Evolutionary conservation across 345 rosid species (phyloP), one percentile per base, ranked within the genome.

Genomic region (Physaria fendleri): DNA sequence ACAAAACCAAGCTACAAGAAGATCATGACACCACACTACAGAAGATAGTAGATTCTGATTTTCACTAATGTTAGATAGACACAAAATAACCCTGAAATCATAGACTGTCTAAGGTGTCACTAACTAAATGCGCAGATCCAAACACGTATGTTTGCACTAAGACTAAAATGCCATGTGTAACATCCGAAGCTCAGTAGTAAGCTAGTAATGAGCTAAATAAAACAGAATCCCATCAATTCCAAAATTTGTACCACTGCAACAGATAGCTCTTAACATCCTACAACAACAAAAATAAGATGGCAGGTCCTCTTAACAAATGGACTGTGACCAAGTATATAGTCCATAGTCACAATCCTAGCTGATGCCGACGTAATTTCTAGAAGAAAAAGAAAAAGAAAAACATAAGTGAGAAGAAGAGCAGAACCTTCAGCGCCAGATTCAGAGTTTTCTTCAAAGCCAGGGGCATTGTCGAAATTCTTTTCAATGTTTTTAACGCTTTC

Each of bases 401-500:
- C 25, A 62, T 4, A 59, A n/a, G 28, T 42, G 46, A n/a, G 23
- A 5, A 44, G 23, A 5, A 44, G 29, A 62, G 56, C 13, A 34
- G 50, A 45, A 85, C 99, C 99, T 87, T 87, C 90, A 29, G 55
- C 65, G 73, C 23, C 29, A 32, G 72, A 33, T 39, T 62, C 73
- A 33, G 56, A 82, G 59, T 94, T 87, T 55, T 94, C 96, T 47
- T 94, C 99, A 29, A 82, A 81, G 7, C 99, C 97, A 35, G 87
- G 96, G 54, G 99, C 99, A 35, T 25, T 87, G 70, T 94, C 99
- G 6, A 94, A 94, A 77, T 87, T 90, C 87, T 94, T 94, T 71
- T 94, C 99, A 0, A 94, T 90, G 73, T 90, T 94, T 84, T 94
- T 94, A 62, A 94, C 97, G 68, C 99, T 94, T 87, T 94, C 99